A percentile compares a stretch with the other conserved stretches of the same genome.
Evolutionary conservation across 768 basidiomycete species (phyloP).

Genomic region (Pleurotus giganteus): DNA sequence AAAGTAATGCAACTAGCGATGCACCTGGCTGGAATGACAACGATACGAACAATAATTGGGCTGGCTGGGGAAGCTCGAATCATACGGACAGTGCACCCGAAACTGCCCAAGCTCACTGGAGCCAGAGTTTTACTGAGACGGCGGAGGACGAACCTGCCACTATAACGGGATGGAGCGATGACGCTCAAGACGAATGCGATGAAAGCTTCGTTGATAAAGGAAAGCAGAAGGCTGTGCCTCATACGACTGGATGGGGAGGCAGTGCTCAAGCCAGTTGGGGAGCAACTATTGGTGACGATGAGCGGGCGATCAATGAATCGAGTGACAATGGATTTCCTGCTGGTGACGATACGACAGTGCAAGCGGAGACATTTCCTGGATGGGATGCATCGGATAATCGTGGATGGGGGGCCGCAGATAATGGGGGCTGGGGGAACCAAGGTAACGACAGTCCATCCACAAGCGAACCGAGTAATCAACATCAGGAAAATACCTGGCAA

Average conservation of each 20-base stretch:
- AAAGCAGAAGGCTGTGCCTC: constrained; percentile 9
- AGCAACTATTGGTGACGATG: neutral
- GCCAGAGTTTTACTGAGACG: neutral
- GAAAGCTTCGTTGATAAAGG: no score
- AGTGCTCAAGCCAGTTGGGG: neutral
- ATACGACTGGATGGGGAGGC: constrained; percentile 1
- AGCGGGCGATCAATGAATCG: constrained; percentile 6
- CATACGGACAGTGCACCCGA: no score
- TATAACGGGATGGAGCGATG: no score
- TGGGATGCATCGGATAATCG: constrained; percentile 1
- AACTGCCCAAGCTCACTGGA: neutral
- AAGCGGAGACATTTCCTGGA: neutral
- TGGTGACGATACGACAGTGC: neutral
- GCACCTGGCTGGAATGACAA: constrained; percentile 10
- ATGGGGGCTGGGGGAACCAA: neutral
- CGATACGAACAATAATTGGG: constrained; percentile 16
- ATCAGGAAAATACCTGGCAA: no score
- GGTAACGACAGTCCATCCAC: neutral
- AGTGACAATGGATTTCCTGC: neutral
- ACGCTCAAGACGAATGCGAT: no score
- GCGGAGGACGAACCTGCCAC: neutral
- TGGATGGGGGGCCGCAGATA: constrained; percentile 13
- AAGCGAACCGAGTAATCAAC: neutral
- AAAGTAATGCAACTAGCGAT: neutral
- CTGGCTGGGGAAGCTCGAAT: neutral